Evolutionary conservation across 2,329 filamentous ascomycete genomes (phyloP).

Genomic region (Blastomyces silverae): DNA sequence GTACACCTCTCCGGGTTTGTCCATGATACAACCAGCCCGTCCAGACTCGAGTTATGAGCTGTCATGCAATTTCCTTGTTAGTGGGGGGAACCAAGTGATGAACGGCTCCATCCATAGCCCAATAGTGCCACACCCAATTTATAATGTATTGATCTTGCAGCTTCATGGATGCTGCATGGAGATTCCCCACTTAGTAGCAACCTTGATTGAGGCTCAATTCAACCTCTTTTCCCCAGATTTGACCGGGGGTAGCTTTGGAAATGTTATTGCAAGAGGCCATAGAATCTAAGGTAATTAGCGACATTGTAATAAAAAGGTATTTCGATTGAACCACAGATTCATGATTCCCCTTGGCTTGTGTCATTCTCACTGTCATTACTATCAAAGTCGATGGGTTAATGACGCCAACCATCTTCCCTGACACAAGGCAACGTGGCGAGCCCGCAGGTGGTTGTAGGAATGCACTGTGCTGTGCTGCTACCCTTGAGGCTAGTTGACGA

Average conservation of each 20-base stretch:
- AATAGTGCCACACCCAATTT: not conserved
- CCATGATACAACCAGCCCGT: not conserved
- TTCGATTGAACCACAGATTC: not conserved
- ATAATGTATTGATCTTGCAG: conserved; percentile 1
- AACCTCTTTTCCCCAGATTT: not conserved
- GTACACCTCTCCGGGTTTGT: not conserved
- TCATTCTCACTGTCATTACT: not conserved
- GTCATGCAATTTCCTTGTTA: conserved; percentile 4
- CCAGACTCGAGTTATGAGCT: not conserved
- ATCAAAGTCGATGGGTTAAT: not conserved
- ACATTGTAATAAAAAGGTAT: not conserved
- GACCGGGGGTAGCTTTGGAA: not conserved
- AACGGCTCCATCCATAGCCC: not conserved
- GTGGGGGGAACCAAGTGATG: not conserved
- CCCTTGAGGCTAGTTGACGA: too few species aligned
- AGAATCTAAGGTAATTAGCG: not conserved
- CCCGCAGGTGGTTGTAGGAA: not conserved
- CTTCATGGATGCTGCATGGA: not conserved
- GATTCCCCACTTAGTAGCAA: not conserved
- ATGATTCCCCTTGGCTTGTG: not conserved
- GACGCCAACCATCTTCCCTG: conserved; percentile 3
- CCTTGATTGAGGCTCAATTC: conserved; percentile 9
- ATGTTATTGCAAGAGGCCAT: not conserved
- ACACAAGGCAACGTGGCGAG: conserved; percentile 4
- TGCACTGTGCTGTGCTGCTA: not conserved